phyloP scores from a whole-genome alignment of 2,329 filamentous ascomycete genomes.

The Diaporthe caulivora region DNA sequence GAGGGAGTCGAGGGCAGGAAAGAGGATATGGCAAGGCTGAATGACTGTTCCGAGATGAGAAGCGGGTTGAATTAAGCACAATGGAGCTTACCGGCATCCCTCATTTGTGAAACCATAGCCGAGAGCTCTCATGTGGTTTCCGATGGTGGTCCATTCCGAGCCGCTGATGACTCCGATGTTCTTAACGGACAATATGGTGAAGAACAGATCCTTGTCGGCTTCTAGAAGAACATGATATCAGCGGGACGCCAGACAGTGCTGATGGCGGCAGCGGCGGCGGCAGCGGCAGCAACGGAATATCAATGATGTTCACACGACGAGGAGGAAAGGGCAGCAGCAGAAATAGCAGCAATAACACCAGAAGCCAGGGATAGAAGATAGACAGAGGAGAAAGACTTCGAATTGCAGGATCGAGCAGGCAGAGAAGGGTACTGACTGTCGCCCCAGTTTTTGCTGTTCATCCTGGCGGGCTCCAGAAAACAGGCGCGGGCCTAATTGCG shows the following conservation, averaged over 20 bases:
- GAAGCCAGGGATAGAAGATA: not conserved
- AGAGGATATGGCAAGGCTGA: constrained; percentile 19
- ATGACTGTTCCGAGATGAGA: not conserved
- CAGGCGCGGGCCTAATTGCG: constrained; percentile 23
- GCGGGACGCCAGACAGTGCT: constrained; percentile 53
- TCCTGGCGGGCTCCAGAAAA: constrained; percentile 25
- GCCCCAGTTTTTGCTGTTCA: constrained; percentile 41
- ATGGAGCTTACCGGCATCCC: constrained; percentile 68
- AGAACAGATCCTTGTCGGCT: constrained; percentile 73
- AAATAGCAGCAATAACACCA: not conserved
- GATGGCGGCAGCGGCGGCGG: constrained; percentile 50
- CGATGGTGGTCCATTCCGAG: constrained; percentile 72
- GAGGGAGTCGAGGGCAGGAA: not conserved
- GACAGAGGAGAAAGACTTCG: constrained; percentile 7
- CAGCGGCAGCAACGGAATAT: not conserved
- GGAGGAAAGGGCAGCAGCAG: constrained; percentile 38
- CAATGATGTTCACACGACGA: not conserved
- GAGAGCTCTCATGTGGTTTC: constrained; percentile 69
- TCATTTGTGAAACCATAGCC: constrained; percentile 75
- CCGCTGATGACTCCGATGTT: constrained; percentile 74
- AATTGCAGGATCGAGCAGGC: constrained; percentile 33
- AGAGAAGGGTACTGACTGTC: constrained; percentile 38
- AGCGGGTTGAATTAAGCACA: not conserved
- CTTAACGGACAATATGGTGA: constrained; percentile 72
- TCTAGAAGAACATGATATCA: constrained; percentile 43